Evolutionary conservation across 306 rosid genomes (phyloP), one percentile per base, ranked within the genome.

Genomic region (Sesbania bispinosa): DNA sequence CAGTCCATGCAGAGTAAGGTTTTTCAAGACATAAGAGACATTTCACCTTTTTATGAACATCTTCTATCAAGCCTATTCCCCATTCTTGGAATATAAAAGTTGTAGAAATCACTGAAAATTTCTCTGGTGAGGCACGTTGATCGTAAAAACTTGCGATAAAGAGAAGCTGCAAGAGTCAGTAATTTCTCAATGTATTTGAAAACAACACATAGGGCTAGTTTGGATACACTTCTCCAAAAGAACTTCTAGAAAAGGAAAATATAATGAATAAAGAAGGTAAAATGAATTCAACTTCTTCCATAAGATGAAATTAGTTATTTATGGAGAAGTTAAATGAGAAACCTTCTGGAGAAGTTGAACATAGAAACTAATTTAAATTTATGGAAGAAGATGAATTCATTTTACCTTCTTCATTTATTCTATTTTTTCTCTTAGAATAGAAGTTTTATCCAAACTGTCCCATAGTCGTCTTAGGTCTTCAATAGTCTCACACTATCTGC

Each of bases 101-200:
- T 70, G 78, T 78, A 84, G 73, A 32, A 88, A 78, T 92, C 97
- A 26, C 67, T 80, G 75, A 92, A 92, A 52, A 88, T 84, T 64
- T 87, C 90, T 66, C 71, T 85, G 52, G 86, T 55, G 14, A 92
- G 87, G 11, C 87, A 83, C 16, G 88, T 93, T 71, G 96, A 82
- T 51, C 74, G 83, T 69, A 73, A 53, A 64, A 88, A 82, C 73
- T 88, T 88, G 33, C 89, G 82, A 76, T 87, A 89, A 53, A 92
- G 96, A 69, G 97, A 88, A 68, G 91, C 88, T 59, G 96, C 93
- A 43, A 85, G 48, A n/a, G 76, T 72, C 64, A 92, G 81, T 53
- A 89, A 77, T 67, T 80, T 92, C 85, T 92, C 93, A 51, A 92
- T 74, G 61, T 85, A 88, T 54, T 89, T 89, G 16, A 92, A 85